Conservation (phyloP, 495 filamentous ascomycete genomes). For the Penicillium malachiteum region DNA sequence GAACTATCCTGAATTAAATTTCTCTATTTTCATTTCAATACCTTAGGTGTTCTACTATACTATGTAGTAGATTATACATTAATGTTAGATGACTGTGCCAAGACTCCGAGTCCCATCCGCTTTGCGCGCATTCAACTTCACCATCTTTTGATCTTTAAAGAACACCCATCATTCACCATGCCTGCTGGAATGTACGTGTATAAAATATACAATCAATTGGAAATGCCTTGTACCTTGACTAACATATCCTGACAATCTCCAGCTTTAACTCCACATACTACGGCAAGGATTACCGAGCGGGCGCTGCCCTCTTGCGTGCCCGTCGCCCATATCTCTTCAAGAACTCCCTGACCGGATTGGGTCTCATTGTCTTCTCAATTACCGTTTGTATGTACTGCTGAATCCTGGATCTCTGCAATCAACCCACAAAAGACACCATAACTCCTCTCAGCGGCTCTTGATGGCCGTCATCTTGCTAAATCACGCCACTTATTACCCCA, state of each 20-base stretch:
- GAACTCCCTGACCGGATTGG: conserved; percentile 74
- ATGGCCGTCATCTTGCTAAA: background rate
- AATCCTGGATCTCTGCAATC: background rate
- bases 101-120: conserved; percentile 16
- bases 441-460: background rate
- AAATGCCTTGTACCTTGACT: conserved; percentile 2
- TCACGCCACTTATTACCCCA: background rate
- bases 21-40: no score
- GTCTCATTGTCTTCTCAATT: conserved; percentile 65
- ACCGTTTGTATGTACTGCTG: conserved; percentile 70
- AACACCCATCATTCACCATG: conserved; percentile 27
- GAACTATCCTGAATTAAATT: no score
- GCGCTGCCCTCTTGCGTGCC: conserved; percentile 82
- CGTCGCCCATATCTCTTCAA: conserved; percentile 88
- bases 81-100: conserved; percentile 12
- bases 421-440: no score
- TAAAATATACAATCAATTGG: background rate
- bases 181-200: conserved; percentile 44
- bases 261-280: conserved; percentile 88
- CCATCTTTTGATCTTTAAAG: conserved; percentile 7
- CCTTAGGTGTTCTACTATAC: no score
- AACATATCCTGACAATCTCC: conserved; percentile 8
- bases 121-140: conserved; percentile 9
- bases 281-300: conserved; percentile 75
- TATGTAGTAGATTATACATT: no score